phyloP scores from a whole-genome alignment of 371 early-diverging fungal species.

The Mucor mucedo region DNA sequence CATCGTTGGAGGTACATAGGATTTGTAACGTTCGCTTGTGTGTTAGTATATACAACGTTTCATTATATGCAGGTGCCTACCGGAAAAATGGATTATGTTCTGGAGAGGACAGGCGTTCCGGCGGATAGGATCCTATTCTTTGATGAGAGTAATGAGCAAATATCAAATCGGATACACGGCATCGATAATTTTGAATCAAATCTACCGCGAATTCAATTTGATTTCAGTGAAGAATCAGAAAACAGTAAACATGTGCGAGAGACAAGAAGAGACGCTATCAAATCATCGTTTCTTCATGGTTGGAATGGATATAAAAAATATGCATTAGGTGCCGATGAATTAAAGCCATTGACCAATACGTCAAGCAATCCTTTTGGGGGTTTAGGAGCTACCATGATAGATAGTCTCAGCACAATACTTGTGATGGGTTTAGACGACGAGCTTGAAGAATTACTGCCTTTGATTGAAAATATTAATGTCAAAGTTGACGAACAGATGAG shows the following conservation, averaged over 20 bases:
- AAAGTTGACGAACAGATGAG: conserved; percentile 50
- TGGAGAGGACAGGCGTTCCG: conserved; percentile 1
- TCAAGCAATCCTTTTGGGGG: conserved; percentile 74
- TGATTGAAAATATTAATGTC: conserved; percentile 59
- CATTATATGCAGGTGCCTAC: background rate
- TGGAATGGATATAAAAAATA: conserved; percentile 76
- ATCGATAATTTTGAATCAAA: conserved; percentile 22
- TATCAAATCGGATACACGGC: conserved; percentile 17
- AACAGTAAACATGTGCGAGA: conserved; percentile 21
- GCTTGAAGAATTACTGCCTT: conserved; percentile 63
- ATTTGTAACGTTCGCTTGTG: background rate
- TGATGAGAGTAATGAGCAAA: background rate
- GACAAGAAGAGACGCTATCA: conserved; percentile 21
- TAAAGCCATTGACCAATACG: conserved; percentile 50
- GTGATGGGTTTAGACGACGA: conserved; percentile 80
- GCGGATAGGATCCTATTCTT: background rate
- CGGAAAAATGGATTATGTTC: no score
- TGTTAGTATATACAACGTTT: conserved; percentile 7
- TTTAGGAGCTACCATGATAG: conserved; percentile 79
- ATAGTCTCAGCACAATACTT: conserved; percentile 79
- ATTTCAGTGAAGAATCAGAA: conserved; percentile 20
- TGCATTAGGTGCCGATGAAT: conserved; percentile 64
- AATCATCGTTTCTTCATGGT: conserved; percentile 53
- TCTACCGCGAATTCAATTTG: conserved; percentile 26
- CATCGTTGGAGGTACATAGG: conserved; percentile 13